Evolutionary conservation across 768 basidiomycete genomes (phyloP).

Genomic region (Suillus hirtellus): DNA sequence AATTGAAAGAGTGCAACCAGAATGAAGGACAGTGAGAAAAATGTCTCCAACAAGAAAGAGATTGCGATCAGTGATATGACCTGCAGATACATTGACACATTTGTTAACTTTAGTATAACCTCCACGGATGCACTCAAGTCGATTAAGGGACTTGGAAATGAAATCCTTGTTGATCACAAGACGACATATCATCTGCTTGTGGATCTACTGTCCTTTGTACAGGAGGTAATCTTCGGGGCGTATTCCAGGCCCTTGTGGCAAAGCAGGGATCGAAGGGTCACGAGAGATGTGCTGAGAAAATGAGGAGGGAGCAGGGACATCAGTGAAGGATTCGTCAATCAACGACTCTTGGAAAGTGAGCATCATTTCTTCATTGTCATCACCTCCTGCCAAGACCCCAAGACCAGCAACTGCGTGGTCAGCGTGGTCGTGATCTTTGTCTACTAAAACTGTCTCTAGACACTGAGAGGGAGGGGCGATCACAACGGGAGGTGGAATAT

Average conservation of each 20-base stretch:
- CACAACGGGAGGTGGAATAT: neutral
- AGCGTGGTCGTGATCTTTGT: too few relatives aligned
- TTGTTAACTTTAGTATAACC: neutral
- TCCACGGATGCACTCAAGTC: neutral
- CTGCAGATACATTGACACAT: too few relatives aligned
- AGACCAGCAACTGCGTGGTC: neutral
- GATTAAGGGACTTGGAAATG: neutral
- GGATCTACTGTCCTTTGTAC: constrained; percentile 1
- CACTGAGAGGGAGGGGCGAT: neutral
- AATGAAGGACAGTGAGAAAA: too few relatives aligned
- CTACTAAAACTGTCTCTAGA: neutral
- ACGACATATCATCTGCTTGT: constrained; percentile 1
- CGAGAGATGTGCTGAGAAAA: neutral
- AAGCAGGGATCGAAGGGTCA: neutral
- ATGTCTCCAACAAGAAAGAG: too few relatives aligned
- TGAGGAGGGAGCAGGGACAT: too few relatives aligned
- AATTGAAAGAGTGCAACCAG: too few relatives aligned
- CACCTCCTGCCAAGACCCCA: neutral
- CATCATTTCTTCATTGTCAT: neutral
- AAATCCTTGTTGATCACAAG: constrained; percentile 6
- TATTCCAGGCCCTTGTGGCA: neutral
- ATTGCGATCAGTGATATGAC: too few relatives aligned
- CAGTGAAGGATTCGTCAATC: neutral
- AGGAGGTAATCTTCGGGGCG: neutral
- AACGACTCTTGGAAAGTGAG: neutral